These are phyloP conservation scores for Fragaria ananassa DNA, from an alignment of 306 rosid species.

Conservation along the genomic window DNA sequence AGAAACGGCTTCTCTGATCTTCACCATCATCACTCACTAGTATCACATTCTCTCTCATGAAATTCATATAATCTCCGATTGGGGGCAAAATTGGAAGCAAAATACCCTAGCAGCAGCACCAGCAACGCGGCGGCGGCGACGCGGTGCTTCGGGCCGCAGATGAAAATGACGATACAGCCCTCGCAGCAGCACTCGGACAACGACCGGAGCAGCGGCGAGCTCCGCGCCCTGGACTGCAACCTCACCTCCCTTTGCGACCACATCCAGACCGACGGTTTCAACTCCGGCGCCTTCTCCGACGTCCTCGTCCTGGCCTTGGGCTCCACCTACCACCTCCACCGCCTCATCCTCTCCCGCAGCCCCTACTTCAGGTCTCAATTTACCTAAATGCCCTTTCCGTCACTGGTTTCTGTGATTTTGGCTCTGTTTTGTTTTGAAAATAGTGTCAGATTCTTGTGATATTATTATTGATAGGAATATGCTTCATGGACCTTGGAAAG, in stretches of 20 bases:
- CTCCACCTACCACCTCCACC: constrained; percentile 88
- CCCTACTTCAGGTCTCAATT: constrained; percentile 81
- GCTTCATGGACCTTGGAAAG: constrained; percentile 99
- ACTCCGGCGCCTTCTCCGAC: constrained; percentile 80
- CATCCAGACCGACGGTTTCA: constrained; percentile 91
- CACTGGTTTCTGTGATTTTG: not conserved
- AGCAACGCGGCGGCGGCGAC: not conserved
- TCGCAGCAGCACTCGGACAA: constrained; percentile 61
- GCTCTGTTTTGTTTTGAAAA: not conserved
- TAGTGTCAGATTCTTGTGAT: not conserved
- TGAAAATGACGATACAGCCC: constrained; percentile 59
- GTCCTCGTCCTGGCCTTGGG: constrained; percentile 80
- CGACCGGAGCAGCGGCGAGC: constrained; percentile 58
- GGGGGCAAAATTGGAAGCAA: constrained; percentile 35
- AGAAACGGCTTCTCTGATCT: not conserved
- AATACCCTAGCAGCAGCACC: constrained; percentile 18
- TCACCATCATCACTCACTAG: not conserved
- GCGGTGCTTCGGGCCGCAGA: constrained; percentile 42
- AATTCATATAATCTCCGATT: not conserved
- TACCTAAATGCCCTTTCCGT: not conserved
- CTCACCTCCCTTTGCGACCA: constrained; percentile 92
- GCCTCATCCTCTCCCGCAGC: constrained; percentile 93
- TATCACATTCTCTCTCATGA: not conserved
- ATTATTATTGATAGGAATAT: constrained; percentile 55
- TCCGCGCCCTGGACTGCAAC: constrained; percentile 86